Evolutionary conservation across 2,329 filamentous ascomycete species (phyloP), one percentile per base, ranked within the genome.

Genomic region (Pezicula rhizophila): DNA sequence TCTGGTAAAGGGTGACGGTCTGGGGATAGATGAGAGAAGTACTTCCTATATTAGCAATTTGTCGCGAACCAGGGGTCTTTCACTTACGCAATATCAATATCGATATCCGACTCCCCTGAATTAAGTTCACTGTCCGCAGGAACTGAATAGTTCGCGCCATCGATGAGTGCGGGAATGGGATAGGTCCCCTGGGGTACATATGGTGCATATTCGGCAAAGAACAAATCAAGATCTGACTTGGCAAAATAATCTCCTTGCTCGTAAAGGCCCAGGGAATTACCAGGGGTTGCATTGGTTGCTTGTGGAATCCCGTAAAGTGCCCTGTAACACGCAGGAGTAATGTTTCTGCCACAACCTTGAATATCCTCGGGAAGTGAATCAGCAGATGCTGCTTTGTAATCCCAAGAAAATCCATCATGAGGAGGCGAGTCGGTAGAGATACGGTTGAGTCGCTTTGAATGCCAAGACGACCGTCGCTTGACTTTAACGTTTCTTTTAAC

Each of bases 1-100:
- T 50, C 42, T 61, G 59, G 45, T 61, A 63, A 3, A 63, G 47
- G 15, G 58, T 61, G 26, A 61, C 49, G 2, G 52, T 57, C 42
- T 55, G 59, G 5, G 52, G 58, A n/a, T 60, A 59, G 26, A 57
- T 53, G 3, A 57, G 45, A 39, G 52, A 52, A 38, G 25, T 41
- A 35, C 26, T 34, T 20, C 10, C 23, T 46, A 54, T 40, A 23
- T 54, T 26, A 54, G 46, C 34, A 46, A 20, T 31, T 23, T 12
- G 25, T 15, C 8, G 25, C 38, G 14, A 20, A 11, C 33, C 38
- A 18, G 3, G 28, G 23, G 31, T 44, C 17, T 26, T 41, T 40
- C 23, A 28, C 18, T 20, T 39, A 18, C 48, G 53, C 38, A 35
- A 56, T 52, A n/a, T 58, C 52, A 47, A 58, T 52, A 43, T 58